These are phyloP conservation scores for Leccinum boreale DNA, from an alignment of 768 basidiomycete genomes.

Conservation along the genomic window DNA sequence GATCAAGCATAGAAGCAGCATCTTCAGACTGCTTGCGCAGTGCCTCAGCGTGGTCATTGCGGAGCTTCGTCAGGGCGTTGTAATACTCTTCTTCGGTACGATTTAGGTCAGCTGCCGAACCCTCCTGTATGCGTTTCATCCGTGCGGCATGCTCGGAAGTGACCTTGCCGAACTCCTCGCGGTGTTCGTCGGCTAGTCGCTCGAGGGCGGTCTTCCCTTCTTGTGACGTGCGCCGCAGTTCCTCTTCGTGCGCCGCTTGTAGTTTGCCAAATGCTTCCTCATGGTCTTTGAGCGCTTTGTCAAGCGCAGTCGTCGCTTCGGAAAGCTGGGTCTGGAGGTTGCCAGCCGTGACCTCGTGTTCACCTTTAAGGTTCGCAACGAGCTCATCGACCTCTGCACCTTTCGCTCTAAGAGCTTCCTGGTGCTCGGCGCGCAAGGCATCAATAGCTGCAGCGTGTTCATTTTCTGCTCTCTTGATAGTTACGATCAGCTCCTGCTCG, in stretches of 20 bases:
- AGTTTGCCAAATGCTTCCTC: slow-evolving; percentile 59
- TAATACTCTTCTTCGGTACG: slow-evolving; percentile 81
- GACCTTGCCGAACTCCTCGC: slow-evolving; percentile 45
- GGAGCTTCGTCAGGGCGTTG: slow-evolving; percentile 73
- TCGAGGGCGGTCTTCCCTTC: slow-evolving; percentile 52
- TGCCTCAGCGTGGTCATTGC: slow-evolving; percentile 64
- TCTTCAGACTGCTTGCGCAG: slow-evolving; percentile 62
- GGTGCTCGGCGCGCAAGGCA: slow-evolving; percentile 43
- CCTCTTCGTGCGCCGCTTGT: slow-evolving; percentile 49
- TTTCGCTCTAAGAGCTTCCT: slow-evolving; percentile 40
- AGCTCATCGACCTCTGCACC: slow-evolving; percentile 40
- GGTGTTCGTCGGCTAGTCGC: slow-evolving; percentile 52
- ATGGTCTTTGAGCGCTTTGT: slow-evolving; percentile 54
- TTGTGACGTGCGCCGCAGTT: slow-evolving; percentile 49
- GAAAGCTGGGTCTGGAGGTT: slow-evolving; percentile 45
- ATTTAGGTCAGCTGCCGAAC: slow-evolving; percentile 53
- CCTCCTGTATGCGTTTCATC: slow-evolving; percentile 60
- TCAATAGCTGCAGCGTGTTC: slow-evolving; percentile 50
- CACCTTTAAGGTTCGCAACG: slow-evolving; percentile 45
- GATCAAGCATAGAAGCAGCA: slow-evolving; percentile 57
- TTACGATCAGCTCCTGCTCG: slow-evolving; percentile 51
- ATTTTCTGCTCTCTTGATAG: slow-evolving; percentile 48
- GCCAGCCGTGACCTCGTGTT: slow-evolving; percentile 42
- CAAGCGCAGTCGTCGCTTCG: slow-evolving; percentile 39
- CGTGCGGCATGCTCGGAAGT: slow-evolving; percentile 51